Evolutionary conservation across 129 eudicot species (phyloP).

Genomic region (Centaurea solstitialis): DNA sequence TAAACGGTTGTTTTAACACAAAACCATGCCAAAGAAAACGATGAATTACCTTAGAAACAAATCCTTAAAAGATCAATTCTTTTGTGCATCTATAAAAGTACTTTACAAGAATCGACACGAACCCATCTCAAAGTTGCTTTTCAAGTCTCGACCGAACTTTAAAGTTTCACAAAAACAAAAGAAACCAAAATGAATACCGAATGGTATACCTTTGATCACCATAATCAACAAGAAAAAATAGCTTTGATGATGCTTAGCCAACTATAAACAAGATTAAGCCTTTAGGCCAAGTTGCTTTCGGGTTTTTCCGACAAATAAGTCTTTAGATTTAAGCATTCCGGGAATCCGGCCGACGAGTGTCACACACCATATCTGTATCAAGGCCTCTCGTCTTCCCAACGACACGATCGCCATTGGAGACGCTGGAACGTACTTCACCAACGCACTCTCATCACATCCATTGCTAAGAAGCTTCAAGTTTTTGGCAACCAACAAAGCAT

Average conservation of each 20-base stretch:
- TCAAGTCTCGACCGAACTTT: not conserved
- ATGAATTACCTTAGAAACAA: not conserved
- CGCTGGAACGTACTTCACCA: conserved; percentile 53
- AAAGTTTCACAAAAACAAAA: not conserved
- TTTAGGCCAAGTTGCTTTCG: conserved; percentile 63
- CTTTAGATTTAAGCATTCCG: conserved; percentile 72
- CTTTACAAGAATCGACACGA: not conserved
- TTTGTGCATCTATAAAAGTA: not conserved
- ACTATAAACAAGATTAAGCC: conserved; percentile 12
- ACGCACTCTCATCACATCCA: conserved; percentile 35
- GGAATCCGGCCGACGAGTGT: conserved; percentile 58
- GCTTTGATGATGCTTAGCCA: not conserved
- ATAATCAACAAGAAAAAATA: not conserved
- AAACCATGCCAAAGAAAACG: not conserved
- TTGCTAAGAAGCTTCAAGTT: conserved; percentile 49
- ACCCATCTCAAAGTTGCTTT: not conserved
- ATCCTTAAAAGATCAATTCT: not conserved
- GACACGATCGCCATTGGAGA: conserved; percentile 58
- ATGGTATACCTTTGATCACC: not conserved
- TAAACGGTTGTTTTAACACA: not conserved
- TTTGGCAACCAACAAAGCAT: conserved; percentile 50
- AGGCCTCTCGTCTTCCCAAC: conserved; percentile 62
- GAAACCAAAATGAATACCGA: not conserved
- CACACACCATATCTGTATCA: conserved; percentile 44
- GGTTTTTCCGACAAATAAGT: conserved; percentile 70